phyloP scores from a whole-genome alignment of 768 basidiomycete species.

The Rhizopogon vesiculosus region DNA sequence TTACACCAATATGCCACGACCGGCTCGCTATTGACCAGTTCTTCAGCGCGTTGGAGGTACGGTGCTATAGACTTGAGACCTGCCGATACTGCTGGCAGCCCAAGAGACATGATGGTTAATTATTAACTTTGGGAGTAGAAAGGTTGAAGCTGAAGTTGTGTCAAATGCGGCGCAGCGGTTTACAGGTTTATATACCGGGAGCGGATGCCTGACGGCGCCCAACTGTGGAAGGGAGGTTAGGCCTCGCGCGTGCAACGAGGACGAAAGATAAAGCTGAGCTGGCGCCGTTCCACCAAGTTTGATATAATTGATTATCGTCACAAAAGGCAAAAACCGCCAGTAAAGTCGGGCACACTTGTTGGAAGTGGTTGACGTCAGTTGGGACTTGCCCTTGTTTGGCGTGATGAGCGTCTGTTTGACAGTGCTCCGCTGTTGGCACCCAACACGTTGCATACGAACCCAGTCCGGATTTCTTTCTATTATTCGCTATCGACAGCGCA shows the following conservation, averaged over 20 bases:
- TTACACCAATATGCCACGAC: conserved; percentile 95
- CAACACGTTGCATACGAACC: background rate
- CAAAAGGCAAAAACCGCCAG: background rate
- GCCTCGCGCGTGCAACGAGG: conserved; percentile 6
- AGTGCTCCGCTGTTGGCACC: background rate
- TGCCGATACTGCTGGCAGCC: conserved; percentile 54
- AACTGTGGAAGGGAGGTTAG: background rate
- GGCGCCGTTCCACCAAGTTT: background rate
- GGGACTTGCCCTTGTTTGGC: background rate
- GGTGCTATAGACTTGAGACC: conserved; percentile 68
- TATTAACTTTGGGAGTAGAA: background rate
- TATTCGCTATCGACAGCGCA: background rate
- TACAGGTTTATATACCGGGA: conserved; percentile 3
- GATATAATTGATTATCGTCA: background rate
- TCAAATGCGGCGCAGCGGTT: background rate
- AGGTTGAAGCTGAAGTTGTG: background rate
- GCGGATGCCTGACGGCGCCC: background rate
- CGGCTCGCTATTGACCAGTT: conserved; percentile 77
- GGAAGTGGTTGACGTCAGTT: conserved; percentile 1
- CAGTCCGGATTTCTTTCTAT: background rate
- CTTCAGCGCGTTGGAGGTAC: conserved; percentile 86
- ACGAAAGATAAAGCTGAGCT: background rate
- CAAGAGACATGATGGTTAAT: conserved; percentile 31
- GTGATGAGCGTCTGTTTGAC: background rate
- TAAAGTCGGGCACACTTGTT: background rate